Percentiles rank a stretch among this genome's conserved stretches.
These are phyloP conservation scores for Boletus reticulatus DNA, from an alignment of 768 basidiomycete species.

Conservation along the genomic window DNA sequence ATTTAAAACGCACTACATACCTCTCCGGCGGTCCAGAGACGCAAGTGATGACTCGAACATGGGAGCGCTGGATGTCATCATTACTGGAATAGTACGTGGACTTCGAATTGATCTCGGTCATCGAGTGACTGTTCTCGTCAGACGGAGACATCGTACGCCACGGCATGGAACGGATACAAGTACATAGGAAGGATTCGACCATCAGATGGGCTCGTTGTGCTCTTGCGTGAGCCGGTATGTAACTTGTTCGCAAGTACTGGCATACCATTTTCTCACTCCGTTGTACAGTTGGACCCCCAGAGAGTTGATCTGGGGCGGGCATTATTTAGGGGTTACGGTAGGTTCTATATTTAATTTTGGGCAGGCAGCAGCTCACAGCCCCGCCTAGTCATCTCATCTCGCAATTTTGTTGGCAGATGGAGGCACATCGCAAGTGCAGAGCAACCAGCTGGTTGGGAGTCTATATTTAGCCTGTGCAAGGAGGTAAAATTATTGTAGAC, in stretches of 20 bases:
- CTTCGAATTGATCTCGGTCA: not conserved
- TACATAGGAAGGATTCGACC: conserved; percentile 58
- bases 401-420: conserved; percentile 52
- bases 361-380: conserved; percentile 8
- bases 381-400: conserved; percentile 43
- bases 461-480: conserved; percentile 51
- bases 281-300: conserved; percentile 21
- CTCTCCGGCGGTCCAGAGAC: conserved; percentile 17
- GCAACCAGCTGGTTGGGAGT: conserved; percentile 45
- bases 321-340: conserved; percentile 51
- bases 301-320: conserved; percentile 33
- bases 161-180: conserved; percentile 56
- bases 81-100: conserved; percentile 48
- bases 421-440: conserved; percentile 33
- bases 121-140: conserved; percentile 18
- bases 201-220: conserved; percentile 56
- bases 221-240: conserved; percentile 52
- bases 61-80: conserved; percentile 45
- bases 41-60: conserved; percentile 9
- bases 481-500: conserved; percentile 23
- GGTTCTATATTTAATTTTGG: not conserved
- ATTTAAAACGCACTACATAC: conserved; percentile 41
- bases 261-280: conserved; percentile 1
- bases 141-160: conserved; percentile 46
- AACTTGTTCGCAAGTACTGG: not conserved